Base-by-base conservation (phyloP, 2,329 filamentous ascomycete species). In the Colletotrichum liriopes region DNA sequence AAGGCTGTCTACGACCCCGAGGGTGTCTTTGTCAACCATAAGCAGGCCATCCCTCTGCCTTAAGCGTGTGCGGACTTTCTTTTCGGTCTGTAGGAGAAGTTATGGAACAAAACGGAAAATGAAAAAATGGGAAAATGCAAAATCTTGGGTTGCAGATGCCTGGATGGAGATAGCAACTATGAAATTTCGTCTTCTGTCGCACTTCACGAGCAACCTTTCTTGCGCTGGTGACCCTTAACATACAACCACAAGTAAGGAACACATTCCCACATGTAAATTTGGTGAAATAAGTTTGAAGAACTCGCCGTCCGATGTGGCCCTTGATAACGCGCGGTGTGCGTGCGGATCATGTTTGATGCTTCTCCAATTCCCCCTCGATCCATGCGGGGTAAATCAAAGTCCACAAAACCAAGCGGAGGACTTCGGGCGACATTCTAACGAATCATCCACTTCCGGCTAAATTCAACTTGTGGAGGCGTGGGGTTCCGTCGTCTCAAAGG, bases 41-140 rank as follows among this genome's bases (percentile, higher is more conserved):
- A 73, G 67, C 71, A 73, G 64, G 64, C 67, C 60, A 73, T 73
- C 23, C 72, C 71, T n/a, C 68, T 73, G 32, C 63, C 71, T 45
- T 72, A 16, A 29, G 14, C 9, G 32, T 0, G 16, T 8, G 23
- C 5, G 7, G 43, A n/a, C 11, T 16, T 61, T 26, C 2, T 5
- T 37, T 16, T 47, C 8, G 29, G 3, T 23, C 23, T 20, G 14
- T 26, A 23, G 37, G 26, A 51, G 49, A 35, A 51, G 49, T 11
- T 5, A 16, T 39, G 35, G 32, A 56, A 20, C 2, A 20, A 5
- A 2, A 45, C 2, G 26, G 26, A 51, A 39, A 1, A 26, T 26
- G 23, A 26, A 26, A 26, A 26, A 26, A 5, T n/a, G 26, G 41
- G 6, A 60, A 18, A 5, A 35, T 35, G 26, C 11, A 39, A n/a